Evolutionary conservation across 768 basidiomycete genomes (phyloP).

Genomic region (Mycena vulgaris): DNA sequence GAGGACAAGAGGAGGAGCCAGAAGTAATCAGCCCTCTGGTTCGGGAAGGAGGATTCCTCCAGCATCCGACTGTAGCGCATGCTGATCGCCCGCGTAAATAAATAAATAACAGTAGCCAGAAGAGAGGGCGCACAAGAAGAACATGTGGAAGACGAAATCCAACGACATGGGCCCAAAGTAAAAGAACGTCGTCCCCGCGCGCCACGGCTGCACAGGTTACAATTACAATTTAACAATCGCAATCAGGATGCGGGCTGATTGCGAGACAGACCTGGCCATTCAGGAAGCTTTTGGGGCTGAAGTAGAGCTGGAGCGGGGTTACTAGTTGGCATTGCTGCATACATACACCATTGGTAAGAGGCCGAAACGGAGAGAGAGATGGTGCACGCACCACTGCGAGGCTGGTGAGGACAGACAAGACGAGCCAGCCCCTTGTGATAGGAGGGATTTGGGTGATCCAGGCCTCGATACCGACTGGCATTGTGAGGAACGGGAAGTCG

Average conservation of each 20-base stretch:
- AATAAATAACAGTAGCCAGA: not conserved
- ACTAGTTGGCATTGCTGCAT: conserved; percentile 92
- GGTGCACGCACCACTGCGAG: conserved; percentile 83
- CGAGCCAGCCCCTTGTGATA: conserved; percentile 90
- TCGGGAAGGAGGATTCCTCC: conserved; percentile 96
- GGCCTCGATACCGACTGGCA: conserved; percentile 90
- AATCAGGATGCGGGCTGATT: not conserved
- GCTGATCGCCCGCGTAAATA: conserved; percentile 56
- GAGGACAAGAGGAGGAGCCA: conserved; percentile 93
- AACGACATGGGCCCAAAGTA: conserved; percentile 96
- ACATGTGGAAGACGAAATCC: conserved; percentile 97
- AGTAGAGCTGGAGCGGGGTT: conserved; percentile 93
- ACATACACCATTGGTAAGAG: conserved; percentile 6
- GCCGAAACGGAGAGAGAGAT: conserved; percentile 8
- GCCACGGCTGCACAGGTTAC: conserved; percentile 77
- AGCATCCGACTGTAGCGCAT: conserved; percentile 98
- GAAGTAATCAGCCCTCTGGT: conserved; percentile 93
- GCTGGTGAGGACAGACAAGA: conserved; percentile 83
- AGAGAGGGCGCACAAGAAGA: conserved; percentile 89
- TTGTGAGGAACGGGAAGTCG: conserved; percentile 42
- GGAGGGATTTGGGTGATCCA: conserved; percentile 95
- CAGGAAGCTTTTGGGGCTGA: conserved; percentile 88
- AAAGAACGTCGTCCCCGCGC: conserved; percentile 91
- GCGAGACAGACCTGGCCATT: conserved; percentile 76
- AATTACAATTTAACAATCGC: not conserved